Conservation (phyloP, 345 rosid genomes). For the Bruguiera parviflora region DNA sequence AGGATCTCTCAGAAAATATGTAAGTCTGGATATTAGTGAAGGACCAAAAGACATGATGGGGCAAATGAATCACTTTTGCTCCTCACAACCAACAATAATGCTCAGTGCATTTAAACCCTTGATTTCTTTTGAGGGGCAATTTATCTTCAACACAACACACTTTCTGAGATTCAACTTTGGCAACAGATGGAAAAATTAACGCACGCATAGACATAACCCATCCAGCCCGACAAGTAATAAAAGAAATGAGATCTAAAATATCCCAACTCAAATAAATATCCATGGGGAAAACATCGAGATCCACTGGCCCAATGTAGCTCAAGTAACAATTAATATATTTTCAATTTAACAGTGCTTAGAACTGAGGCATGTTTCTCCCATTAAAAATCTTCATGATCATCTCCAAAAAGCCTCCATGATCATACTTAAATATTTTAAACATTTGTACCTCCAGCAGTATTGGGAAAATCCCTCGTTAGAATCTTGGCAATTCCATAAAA, state of each 20-base stretch:
- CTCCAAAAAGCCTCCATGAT: slow-evolving; percentile 21
- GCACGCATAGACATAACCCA: slow-evolving; percentile 1
- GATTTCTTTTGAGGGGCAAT: background rate
- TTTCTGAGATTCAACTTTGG: background rate
- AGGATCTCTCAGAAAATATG: background rate
- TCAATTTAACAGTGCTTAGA: slow-evolving; percentile 1
- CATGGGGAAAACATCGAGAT: slow-evolving; percentile 1
- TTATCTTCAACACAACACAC: slow-evolving; percentile 4
- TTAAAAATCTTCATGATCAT: slow-evolving; percentile 12
- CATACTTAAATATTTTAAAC: slow-evolving; percentile 15
- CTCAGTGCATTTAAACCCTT: slow-evolving; percentile 1
- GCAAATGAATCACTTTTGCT: slow-evolving; percentile 1
- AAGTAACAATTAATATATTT: slow-evolving; percentile 5
- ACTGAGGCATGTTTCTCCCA: slow-evolving; percentile 5
- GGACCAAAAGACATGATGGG: background rate
- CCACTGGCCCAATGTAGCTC: slow-evolving; percentile 6
- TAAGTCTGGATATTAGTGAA: background rate
- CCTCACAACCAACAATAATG: background rate
- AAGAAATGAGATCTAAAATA: background rate
- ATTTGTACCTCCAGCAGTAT: slow-evolving; percentile 14
- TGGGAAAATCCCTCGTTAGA: slow-evolving; percentile 12
- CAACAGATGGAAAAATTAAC: background rate
- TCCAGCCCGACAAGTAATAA: background rate
- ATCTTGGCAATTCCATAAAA: slow-evolving; percentile 23
- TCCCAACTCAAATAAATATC: background rate